Evolutionary conservation across 139 green algal genomes (phyloP).

Genomic region (Desmodesmus armatus): DNA sequence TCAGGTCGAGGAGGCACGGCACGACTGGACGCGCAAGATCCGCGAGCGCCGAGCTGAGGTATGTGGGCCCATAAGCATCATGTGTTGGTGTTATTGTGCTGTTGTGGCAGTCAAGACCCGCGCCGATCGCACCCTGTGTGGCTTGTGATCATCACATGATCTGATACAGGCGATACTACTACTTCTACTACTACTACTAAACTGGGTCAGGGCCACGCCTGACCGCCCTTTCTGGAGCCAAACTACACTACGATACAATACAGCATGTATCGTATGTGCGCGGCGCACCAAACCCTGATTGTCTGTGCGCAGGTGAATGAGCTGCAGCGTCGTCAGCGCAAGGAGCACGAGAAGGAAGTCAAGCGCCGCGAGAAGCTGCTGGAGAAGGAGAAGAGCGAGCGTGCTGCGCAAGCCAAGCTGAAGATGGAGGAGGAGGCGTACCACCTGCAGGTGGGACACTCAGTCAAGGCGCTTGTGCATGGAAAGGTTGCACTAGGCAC

Average conservation of each 20-base stretch:
- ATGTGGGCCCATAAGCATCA: conserved; percentile 3
- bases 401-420: conserved; percentile 66
- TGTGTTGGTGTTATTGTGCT: no score
- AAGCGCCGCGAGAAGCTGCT: conserved; percentile 69
- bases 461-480: not conserved
- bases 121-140: no score
- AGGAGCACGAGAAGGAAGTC: conserved; percentile 74
- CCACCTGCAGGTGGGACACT: conserved; percentile 63
- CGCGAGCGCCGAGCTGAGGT: conserved; percentile 81
- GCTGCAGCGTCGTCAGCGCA: conserved; percentile 79
- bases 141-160: no score
- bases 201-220: no score
- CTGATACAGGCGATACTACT: no score
- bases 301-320: conserved; percentile 69
- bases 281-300: not conserved
- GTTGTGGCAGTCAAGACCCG: no score
- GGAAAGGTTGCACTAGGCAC: no score
- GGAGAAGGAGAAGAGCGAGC: conserved; percentile 63
- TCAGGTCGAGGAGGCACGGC: conserved; percentile 74
- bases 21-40: conserved; percentile 80
- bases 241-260: no score
- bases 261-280: no score
- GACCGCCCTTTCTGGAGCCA: no score
- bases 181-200: no score
- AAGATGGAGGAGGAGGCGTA: conserved; percentile 76